phyloP scores from a whole-genome alignment of 805 yeast genomes.

The Phaffomyces thermotolerans region DNA sequence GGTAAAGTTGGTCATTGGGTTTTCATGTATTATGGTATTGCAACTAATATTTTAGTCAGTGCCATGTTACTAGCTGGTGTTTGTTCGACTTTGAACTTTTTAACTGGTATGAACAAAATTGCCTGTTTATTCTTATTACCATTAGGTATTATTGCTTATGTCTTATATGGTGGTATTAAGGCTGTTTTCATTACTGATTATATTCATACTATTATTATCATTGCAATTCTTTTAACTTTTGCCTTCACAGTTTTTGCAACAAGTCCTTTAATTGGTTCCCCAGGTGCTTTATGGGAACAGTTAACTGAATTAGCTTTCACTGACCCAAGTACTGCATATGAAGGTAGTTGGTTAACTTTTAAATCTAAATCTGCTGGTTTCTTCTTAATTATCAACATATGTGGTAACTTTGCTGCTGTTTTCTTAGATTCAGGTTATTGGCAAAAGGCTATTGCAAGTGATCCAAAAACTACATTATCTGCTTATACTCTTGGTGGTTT shows the following conservation, averaged over 20 bases:
- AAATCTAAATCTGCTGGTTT: conserved; percentile 80
- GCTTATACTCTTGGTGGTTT: conserved; percentile 86
- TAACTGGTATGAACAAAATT: conserved; percentile 77
- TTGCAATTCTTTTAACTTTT: conserved; percentile 72
- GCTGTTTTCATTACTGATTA: conserved; percentile 80
- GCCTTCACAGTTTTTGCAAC: conserved; percentile 75
- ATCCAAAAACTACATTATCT: conserved; percentile 77
- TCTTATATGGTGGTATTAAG: conserved; percentile 74
- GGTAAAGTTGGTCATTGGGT: conserved; percentile 69
- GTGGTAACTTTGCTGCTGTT: conserved; percentile 87
- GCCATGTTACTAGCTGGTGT: conserved; percentile 92
- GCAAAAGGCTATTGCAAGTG: conserved; percentile 82
- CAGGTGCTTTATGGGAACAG: conserved; percentile 70
- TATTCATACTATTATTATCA: conserved; percentile 72
- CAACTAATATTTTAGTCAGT: conserved; percentile 83
- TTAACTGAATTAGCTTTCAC: conserved; percentile 52
- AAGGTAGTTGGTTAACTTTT: conserved; percentile 87
- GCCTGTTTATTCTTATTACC: conserved; percentile 84
- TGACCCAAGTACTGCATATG: conserved; percentile 65
- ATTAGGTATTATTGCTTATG: conserved; percentile 67
- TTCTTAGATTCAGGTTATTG: conserved; percentile 84
- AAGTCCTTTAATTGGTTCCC: conserved; percentile 68
- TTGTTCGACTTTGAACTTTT: conserved; percentile 68
- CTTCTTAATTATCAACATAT: conserved; percentile 80
- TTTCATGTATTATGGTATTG: conserved; percentile 72